Percentiles rank a stretch among this genome's conserved stretches.
These are phyloP conservation scores for Ophiostoma novo-ulmi DNA, from an alignment of 2,329 filamentous ascomycete genomes.

Conservation along the genomic window DNA sequence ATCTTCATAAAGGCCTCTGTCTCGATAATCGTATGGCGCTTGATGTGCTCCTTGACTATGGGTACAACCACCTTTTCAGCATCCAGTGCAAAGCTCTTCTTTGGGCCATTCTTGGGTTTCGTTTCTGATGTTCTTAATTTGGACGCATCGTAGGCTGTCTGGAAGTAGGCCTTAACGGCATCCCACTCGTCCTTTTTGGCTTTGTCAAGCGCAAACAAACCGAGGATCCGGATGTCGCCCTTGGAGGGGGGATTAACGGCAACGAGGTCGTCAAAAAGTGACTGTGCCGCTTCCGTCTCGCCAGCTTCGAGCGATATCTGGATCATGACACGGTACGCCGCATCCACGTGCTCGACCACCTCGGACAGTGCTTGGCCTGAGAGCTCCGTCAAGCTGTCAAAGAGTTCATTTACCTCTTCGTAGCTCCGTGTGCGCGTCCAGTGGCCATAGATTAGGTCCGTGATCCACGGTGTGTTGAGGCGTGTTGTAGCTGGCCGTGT, in stretches of 20 bases:
- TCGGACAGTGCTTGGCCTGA: conserved; percentile 28
- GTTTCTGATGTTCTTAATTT: neutral
- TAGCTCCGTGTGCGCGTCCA: conserved; percentile 35
- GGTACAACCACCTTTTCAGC: conserved; percentile 35
- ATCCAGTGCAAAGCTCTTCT: conserved; percentile 26
- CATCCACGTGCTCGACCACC: conserved; percentile 31
- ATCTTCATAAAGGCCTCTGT: conserved; percentile 44
- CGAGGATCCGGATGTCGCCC: conserved; percentile 35
- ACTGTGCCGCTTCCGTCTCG: conserved; percentile 32
- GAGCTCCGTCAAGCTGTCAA: conserved; percentile 26
- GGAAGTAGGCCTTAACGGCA: conserved; percentile 36
- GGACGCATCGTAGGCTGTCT: conserved; percentile 24
- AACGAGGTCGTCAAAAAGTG: conserved; percentile 32
- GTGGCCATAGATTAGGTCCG: conserved; percentile 36
- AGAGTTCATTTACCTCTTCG: conserved; percentile 30
- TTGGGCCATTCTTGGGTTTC: conserved; percentile 8
- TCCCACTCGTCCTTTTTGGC: conserved; percentile 42
- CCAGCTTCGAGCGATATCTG: conserved; percentile 39
- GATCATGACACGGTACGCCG: conserved; percentile 38
- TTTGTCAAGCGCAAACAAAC: conserved; percentile 36
- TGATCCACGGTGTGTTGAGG: conserved; percentile 37
- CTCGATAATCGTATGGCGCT: conserved; percentile 39
- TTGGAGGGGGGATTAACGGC: conserved; percentile 27
- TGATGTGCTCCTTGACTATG: conserved; percentile 38
- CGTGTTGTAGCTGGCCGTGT: conserved; percentile 27